phyloP scores from a whole-genome alignment of 768 basidiomycete genomes.

The Psilocybe cyanescens region DNA sequence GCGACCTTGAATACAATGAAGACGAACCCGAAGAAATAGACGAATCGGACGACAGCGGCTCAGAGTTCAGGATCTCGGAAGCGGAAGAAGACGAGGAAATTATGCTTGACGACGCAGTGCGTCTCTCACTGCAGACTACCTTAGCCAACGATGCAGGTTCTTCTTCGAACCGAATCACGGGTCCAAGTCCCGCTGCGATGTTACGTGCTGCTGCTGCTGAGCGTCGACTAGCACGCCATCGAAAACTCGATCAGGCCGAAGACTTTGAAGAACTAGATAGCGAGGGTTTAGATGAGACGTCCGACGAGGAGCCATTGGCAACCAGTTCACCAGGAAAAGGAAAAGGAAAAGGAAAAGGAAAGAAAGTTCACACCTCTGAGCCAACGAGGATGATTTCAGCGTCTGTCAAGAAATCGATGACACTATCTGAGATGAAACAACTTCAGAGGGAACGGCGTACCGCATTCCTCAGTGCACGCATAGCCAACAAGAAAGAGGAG shows the following conservation, averaged over 20 bases:
- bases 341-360: slow-evolving; percentile 18
- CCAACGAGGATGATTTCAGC: background rate
- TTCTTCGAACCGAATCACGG: slow-evolving; percentile 35
- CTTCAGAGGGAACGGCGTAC: slow-evolving; percentile 22
- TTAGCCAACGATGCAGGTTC: slow-evolving; percentile 36
- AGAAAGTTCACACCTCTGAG: background rate
- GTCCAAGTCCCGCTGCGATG: slow-evolving; percentile 43
- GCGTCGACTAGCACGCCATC: slow-evolving; percentile 44
- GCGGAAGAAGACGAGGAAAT: slow-evolving; percentile 48
- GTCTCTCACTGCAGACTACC: slow-evolving; percentile 49
- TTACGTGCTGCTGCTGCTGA: slow-evolving; percentile 58
- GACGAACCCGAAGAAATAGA: slow-evolving; percentile 34
- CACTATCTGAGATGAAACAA: slow-evolving; percentile 34
- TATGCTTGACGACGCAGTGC: slow-evolving; percentile 62
- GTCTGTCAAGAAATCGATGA: slow-evolving; percentile 29
- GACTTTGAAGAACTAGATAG: slow-evolving; percentile 35
- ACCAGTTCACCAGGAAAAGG: background rate
- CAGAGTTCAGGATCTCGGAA: slow-evolving; percentile 57
- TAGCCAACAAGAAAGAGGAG: slow-evolving; percentile 49
- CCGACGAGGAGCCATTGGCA: slow-evolving; percentile 37
- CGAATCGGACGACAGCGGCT: slow-evolving; percentile 62
- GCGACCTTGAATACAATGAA: slow-evolving; percentile 32
- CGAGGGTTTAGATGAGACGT: slow-evolving; percentile 25
- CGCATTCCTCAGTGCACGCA: slow-evolving; percentile 27
- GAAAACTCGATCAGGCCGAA: slow-evolving; percentile 33